Evolutionary conservation across 352 stramenopile genomes (phyloP), one percentile per base, ranked within the genome.

Genomic region (Phytophthora hybrid): DNA sequence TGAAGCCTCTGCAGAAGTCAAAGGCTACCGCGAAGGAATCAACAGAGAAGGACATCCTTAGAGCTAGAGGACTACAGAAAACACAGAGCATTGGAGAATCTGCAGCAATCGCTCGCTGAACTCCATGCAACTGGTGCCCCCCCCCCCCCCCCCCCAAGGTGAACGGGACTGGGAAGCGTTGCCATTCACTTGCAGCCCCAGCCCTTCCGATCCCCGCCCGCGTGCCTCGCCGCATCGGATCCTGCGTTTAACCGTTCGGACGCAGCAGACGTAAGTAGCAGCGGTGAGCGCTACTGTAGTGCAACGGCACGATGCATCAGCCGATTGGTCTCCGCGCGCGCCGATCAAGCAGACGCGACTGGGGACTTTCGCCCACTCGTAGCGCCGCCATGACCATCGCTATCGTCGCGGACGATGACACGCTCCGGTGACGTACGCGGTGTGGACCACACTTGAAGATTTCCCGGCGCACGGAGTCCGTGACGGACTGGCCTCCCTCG

Each of bases 401-500:
- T 13, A 11, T 41, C 34, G 34, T 3, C 13, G 34, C 0, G 34
- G 34, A 41, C 44, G 59, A 49, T 65, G 46, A 65, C 32, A 65
- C 49, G 23, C 34, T 69, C 10, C 11, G 41, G 41, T 47, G 54
- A 61, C 49, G 26, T 52, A 68, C 66, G 23, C 44, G 47, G 19
- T 66, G 59, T 73, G 58, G 66, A 63, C 59, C 66, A 74, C 66
- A 72, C 44, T 54, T 37, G n/a, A 47, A 49, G 39, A 49, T n/a
- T 29, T 60, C 31, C 10, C 2, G 18, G 46, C 46, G 46, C 46
- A 19, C 14, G 0, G 14, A 21, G 13, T 19, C 16, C 5, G 41
- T 13, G 10, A 51, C 41, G 41, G 14, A 32, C 49, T 56, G 52
- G 13, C 51, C 51, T 37, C 23, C 51, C 5, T 21, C 21, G 21